A percentile compares a stretch with the other conserved stretches of the same genome.
Conservation (phyloP, 768 basidiomycete species). For the Russula vinacea region DNA sequence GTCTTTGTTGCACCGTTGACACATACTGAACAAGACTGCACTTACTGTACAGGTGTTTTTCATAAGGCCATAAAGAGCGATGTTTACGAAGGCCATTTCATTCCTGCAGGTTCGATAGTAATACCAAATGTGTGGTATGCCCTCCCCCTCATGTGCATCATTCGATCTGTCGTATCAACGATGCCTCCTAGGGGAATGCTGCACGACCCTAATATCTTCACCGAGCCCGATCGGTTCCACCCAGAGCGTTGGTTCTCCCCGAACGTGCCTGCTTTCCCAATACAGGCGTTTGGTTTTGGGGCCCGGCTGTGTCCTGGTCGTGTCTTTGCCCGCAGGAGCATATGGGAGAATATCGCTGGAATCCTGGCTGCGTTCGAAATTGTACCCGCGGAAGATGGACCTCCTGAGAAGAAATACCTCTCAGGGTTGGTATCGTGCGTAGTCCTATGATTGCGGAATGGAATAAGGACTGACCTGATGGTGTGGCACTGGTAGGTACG, state of each 20-base stretch:
- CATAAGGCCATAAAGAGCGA: background rate
- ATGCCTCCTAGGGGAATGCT: slow-evolving; percentile 1
- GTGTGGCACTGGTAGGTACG: background rate
- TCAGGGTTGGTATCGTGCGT: background rate
- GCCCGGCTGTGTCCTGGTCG: slow-evolving; percentile 1
- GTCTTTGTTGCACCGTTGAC: background rate
- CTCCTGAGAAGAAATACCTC: background rate
- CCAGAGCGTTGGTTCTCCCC: slow-evolving; percentile 3
- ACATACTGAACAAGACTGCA: background rate
- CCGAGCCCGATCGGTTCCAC: background rate
- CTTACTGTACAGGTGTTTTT: background rate
- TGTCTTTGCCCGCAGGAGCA: background rate
- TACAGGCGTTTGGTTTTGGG: background rate
- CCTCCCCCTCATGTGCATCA: background rate
- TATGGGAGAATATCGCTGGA: background rate
- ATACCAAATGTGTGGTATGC: slow-evolving; percentile 1
- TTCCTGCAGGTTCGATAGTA: slow-evolving; percentile 1
- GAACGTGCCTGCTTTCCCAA: background rate
- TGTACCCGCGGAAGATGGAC: background rate
- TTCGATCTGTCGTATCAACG: background rate
- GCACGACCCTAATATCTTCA: slow-evolving; percentile 2
- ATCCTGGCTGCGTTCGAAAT: background rate
- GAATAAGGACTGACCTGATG: background rate
- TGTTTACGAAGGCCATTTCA: background rate
- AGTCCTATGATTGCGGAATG: background rate